A percentile compares a stretch with the other conserved stretches of the same genome.
phyloP scores from a whole-genome alignment of 2,329 filamentous ascomycete species.

The Myotisia sp. region DNA sequence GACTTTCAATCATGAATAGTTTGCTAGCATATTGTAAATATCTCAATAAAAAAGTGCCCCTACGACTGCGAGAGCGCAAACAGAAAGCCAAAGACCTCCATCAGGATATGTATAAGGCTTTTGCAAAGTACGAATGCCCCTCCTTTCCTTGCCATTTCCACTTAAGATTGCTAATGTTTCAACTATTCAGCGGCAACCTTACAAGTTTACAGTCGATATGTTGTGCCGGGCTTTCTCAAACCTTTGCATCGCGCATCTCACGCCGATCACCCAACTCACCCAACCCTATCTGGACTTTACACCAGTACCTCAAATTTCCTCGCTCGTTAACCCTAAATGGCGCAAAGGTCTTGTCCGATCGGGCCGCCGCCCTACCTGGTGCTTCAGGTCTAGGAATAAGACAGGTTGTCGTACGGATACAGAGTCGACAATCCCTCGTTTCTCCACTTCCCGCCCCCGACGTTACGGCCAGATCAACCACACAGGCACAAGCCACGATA shows the following conservation, averaged over 20 bases:
- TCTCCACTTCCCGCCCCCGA: no score
- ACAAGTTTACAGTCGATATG: slow-evolving; percentile 23
- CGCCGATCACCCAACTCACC: slow-evolving; percentile 19
- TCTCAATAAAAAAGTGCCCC: slow-evolving; percentile 20
- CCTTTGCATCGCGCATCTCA: slow-evolving; percentile 23
- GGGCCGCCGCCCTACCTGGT: slow-evolving; percentile 28
- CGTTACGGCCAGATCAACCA: slow-evolving; percentile 5
- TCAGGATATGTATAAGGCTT: slow-evolving; percentile 32
- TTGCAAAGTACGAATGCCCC: slow-evolving; percentile 27
- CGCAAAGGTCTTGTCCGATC: slow-evolving; percentile 28
- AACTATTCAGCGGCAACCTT: slow-evolving; percentile 23
- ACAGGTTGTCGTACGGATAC: slow-evolving; percentile 28
- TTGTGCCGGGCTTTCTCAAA: slow-evolving; percentile 25
- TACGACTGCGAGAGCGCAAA: slow-evolving; percentile 24
- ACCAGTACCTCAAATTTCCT: slow-evolving; percentile 25
- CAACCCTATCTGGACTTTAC: slow-evolving; percentile 23
- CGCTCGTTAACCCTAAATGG: slow-evolving; percentile 23
- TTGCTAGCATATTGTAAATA: slow-evolving; percentile 22
- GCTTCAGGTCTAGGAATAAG: slow-evolving; percentile 25
- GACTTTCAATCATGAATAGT: slow-evolving; percentile 12
- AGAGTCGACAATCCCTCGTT: slow-evolving; percentile 24
- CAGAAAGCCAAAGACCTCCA: slow-evolving; percentile 30
- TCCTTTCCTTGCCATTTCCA: neutral
- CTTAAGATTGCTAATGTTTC: neutral
- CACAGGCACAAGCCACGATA: slow-evolving; percentile 4